Conservation (phyloP, 129 eudicot species). For the Flaveria brownii region DNA sequence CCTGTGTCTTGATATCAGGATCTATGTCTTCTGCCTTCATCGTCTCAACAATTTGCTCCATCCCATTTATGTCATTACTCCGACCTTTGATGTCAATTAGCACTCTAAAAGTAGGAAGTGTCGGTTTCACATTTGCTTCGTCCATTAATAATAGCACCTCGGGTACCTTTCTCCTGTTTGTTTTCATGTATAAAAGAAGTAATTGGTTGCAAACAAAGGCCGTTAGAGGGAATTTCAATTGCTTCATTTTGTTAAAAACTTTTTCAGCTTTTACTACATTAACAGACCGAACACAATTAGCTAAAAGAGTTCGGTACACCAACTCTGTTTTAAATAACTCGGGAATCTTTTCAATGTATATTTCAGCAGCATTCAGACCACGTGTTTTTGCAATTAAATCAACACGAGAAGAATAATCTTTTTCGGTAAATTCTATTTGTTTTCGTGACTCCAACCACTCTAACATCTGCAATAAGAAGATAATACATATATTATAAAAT, state of each 20-base stretch:
- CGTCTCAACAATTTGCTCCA: slow-evolving; percentile 72
- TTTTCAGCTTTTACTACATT: slow-evolving; percentile 56
- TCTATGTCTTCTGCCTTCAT: slow-evolving; percentile 74
- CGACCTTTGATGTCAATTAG: slow-evolving; percentile 71
- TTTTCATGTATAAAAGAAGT: slow-evolving; percentile 64
- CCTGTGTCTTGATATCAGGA: slow-evolving; percentile 25
- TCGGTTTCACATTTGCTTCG: slow-evolving; percentile 63
- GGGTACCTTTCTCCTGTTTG: slow-evolving; percentile 64
- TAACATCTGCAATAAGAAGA: slow-evolving; percentile 53
- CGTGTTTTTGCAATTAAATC: slow-evolving; percentile 79
- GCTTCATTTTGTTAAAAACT: slow-evolving; percentile 72
- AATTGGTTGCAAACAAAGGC: slow-evolving; percentile 67
- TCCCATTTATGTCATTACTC: slow-evolving; percentile 62
- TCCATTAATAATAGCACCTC: slow-evolving; percentile 76
- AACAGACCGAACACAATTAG: slow-evolving; percentile 46
- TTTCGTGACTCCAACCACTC: slow-evolving; percentile 66
- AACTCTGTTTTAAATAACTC: slow-evolving; percentile 50
- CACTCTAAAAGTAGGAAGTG: slow-evolving; percentile 57
- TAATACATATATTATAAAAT: background rate
- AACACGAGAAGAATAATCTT: slow-evolving; percentile 62
- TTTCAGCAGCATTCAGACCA: slow-evolving; percentile 67
- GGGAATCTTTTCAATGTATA: slow-evolving; percentile 50
- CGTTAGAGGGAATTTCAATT: slow-evolving; percentile 45
- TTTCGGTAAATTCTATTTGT: slow-evolving; percentile 43
- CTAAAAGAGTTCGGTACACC: slow-evolving; percentile 66